Base-by-base conservation (phyloP, 139 green algal species). In the Ulvella scutata region DNA sequence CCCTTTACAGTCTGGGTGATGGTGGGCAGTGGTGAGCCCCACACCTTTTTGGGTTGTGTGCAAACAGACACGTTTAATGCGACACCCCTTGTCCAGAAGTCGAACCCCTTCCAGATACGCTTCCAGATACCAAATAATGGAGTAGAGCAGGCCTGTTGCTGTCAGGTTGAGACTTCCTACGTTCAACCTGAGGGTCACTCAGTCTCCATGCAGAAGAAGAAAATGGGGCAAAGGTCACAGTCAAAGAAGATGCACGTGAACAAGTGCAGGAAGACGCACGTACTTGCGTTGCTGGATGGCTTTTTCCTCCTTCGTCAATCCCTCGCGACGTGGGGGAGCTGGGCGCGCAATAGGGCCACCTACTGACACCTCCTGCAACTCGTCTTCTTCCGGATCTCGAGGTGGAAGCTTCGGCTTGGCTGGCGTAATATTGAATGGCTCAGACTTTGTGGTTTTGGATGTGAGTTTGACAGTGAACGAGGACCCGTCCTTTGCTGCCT, bases 371-470 rank as follows among this genome's bases (percentile, higher is more conserved):
- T 75, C 74, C 43, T 84, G 84, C 3, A 74, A 62, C 2, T 79
- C 77, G 62, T 87, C 77, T 75, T 85, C 77, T n/a, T 84, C 51
- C 33, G 31, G n/a, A 13, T n/a, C n/a, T 29, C 33, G 67, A 3
- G 85, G 88, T 38, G 84, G 44, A n/a, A 83, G 82, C 78, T 87
- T 88, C 3, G 85, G 85, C 39, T 84, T 82, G 3, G 79, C 78
- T 76, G 86, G 67, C 4, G 76, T 82, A 7, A 94, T 82, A 36
- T 88, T 90, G 80, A 94, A 94, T 9, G 85, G 86, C 78, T 85
- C 37, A 3, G 79, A 74, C 31, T 80, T 39, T 0, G 83, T 91
- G 36, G 62, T 72, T 67, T 29, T 26, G 6, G n/a, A n/a, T 34
- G 51, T 26, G 13, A 67, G 51, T 23, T n/a, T 67, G 13, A 67